Percentiles rank a stretch among this genome's conserved stretches.
Evolutionary conservation across 2,329 filamentous ascomycete species (phyloP).

Genomic region (Pseudogymnoascus pannorum): DNA sequence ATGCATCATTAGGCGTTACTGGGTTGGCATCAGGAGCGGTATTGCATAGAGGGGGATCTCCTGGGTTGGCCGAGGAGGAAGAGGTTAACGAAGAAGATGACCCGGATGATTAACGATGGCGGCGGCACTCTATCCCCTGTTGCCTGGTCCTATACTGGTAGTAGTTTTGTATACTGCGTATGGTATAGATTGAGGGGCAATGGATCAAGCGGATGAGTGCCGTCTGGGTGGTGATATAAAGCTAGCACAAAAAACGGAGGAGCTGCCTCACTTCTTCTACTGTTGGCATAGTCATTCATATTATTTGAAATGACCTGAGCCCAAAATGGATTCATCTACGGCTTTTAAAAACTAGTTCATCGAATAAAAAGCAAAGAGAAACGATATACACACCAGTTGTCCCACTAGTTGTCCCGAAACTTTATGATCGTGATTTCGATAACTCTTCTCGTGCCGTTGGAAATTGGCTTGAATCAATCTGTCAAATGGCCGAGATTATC

Average conservation of each 20-base stretch:
- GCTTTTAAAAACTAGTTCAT: conserved; percentile 6
- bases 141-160: conserved; percentile 49
- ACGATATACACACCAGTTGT: background rate
- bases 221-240: conserved; percentile 2
- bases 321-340: conserved; percentile 5
- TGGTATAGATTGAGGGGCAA: conserved; percentile 41
- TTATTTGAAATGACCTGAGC: conserved; percentile 1
- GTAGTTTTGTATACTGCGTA: conserved; percentile 16
- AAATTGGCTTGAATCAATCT: background rate
- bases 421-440: background rate
- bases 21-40: conserved; percentile 23
- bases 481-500: conserved; percentile 24
- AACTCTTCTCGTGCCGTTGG: background rate
- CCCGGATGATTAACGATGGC: conserved; percentile 53
- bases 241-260: background rate
- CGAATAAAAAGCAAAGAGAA: conserved; percentile 8
- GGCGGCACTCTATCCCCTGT: conserved; percentile 62
- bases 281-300: conserved; percentile 8
- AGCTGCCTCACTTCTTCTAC: background rate
- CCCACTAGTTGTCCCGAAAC: background rate
- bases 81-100: conserved; percentile 59
- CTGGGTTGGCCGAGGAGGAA: conserved; percentile 32
- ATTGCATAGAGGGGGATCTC: conserved; percentile 27
- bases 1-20: conserved; percentile 29
- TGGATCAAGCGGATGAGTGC: conserved; percentile 28